Base-by-base conservation (phyloP, 768 basidiomycete species). In the Rhizopogon salebrosus region DNA sequence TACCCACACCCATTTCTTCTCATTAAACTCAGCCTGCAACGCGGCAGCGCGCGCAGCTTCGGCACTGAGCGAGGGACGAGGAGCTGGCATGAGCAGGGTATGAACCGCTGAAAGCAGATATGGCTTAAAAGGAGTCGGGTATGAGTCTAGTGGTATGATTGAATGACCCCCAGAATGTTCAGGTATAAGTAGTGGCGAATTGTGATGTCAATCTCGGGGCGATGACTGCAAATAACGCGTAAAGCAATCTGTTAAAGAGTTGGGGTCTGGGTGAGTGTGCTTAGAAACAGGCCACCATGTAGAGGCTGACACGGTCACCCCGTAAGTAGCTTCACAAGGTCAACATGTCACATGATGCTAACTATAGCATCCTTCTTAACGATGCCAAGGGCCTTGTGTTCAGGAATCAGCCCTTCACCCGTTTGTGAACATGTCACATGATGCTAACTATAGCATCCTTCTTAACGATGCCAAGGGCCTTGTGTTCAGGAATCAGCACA, bases 1-100 rank as follows among this genome's bases (percentile, higher is more conserved):
- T 23, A 95, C 88, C 95, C 95, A 98, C 6, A 98, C 93, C 90
- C 95, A 95, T 75, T 87, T 91, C 86, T 95, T 97, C 78, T 93
- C 92, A 67, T 93, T 95, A 71, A 94, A 95, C 69, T 95, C 92
- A 9, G 92, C 92, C 66, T 94, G 91, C n/a, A 87, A 81, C 18
- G 92, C 93, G 20, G 92, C 92, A 16, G 84, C 86, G 50, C 86
- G 77, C 7, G 92, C 89, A 37, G 86, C 87, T 67, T 93, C 92
- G 41, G 76, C 77, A 56, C 72, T 78, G 54, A 77, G 78, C 38
- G 82, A 78, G 45, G 66, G 72, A 39, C 75, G 71, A 55, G 75
- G 72, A 51, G 70, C 71, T 57, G 76, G 76, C 82, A 84, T 84
- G 34, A 34, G 45, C 20, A 31, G 18, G 29, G 14, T 22, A 46